Base-by-base conservation (phyloP, 805 yeast species). In the Priceomyces castillae region DNA sequence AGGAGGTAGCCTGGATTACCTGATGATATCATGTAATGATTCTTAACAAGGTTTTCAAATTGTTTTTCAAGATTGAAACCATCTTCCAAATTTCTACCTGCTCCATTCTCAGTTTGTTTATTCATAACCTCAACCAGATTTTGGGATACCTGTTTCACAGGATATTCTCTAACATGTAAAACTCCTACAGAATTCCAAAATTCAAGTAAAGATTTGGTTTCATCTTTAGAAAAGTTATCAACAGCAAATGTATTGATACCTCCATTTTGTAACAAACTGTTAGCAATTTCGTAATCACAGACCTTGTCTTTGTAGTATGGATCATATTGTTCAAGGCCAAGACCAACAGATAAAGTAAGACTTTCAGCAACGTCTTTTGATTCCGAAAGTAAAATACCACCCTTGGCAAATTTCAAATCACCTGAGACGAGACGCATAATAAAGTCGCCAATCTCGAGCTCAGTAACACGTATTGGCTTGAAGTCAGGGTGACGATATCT, bases 371-470 rank as follows among this genome's bases (percentile, higher is more conserved):
- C 77, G 33, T 65, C 72, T n/a, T 79, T 78, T 16, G 84, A 74
- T 30, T 82, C 81, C 12, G 94, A 77, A 37, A 82, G 58, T 15
- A 88, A 58, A 4, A 87, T 75, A 30, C 83, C 85, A 53, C 95
- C 92, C 40, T 73, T 73, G 11, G 61, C 47, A 53, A 87, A 85
- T 4, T 58, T 48, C 10, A 64, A 51, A 6, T 70, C 70, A 16
- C 90, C 94, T 35, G 77, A 64, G 17, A 79, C 63, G 14, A 77
- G 70, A 22, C 77, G 71, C 50, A 84, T 64, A 15, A 89, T 59
- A 18, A 76, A 70, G 42, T 74, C 74, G 10, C 84, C 81, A 16
- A 88, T 56, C 59, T 86, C 90, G 37, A 90, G 73, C 22, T 83
- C 76, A 17, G 73, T 70, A 46, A 82, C 72, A 52, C 79, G 79